Evolutionary conservation across 2,329 filamentous ascomycete species (phyloP).

Genomic region (Aspergillus pseudonomiae): DNA sequence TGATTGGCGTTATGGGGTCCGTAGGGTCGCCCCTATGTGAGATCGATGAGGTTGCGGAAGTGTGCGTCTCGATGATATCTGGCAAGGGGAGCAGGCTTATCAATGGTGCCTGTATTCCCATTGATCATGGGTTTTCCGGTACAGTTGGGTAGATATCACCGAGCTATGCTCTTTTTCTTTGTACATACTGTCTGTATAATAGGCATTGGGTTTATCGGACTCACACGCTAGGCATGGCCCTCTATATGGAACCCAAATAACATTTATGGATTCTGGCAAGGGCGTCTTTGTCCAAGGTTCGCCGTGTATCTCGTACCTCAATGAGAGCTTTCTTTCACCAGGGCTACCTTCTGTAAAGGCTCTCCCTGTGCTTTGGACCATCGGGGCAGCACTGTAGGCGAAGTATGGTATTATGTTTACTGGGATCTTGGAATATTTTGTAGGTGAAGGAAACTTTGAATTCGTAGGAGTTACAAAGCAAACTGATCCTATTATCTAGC

Average conservation of each 20-base stretch:
- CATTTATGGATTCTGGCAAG: constrained; percentile 22
- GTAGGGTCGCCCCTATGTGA: constrained; percentile 24
- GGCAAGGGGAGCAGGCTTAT: constrained; percentile 30
- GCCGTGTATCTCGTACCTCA: neutral
- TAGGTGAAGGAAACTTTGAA: neutral
- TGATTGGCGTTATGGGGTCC: constrained; percentile 16
- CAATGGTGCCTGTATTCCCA: constrained; percentile 34
- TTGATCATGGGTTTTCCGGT: constrained; percentile 31
- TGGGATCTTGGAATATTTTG: no score
- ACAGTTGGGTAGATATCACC: neutral
- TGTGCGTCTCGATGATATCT: constrained; percentile 30
- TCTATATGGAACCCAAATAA: no score
- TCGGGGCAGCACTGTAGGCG: neutral
- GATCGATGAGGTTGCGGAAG: constrained; percentile 30
- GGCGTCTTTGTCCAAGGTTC: constrained; percentile 8
- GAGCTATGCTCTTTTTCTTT: neutral
- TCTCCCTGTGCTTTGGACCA: neutral
- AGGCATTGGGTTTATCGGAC: no score
- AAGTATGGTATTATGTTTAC: neutral
- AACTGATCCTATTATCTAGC: neutral
- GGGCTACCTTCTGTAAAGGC: constrained; percentile 12
- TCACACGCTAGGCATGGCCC: no score
- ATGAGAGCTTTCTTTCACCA: constrained; percentile 7
- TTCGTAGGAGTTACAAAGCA: neutral
- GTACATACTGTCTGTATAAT: neutral